Base-by-base conservation (phyloP, 2,329 filamentous ascomycete species). In the Xylariaceae sp. region DNA sequence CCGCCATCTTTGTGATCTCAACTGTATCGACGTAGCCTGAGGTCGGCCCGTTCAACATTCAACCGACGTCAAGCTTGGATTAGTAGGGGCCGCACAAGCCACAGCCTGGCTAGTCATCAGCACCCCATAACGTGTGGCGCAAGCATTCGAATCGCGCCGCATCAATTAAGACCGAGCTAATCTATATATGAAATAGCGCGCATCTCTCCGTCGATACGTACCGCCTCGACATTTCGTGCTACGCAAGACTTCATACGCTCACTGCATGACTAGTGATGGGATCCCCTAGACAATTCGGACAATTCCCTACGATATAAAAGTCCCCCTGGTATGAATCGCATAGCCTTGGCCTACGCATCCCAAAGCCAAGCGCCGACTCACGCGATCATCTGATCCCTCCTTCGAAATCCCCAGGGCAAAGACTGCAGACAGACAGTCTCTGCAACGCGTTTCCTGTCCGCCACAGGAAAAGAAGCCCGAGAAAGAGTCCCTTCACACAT, bases 1-100 rank as follows among this genome's bases (percentile, higher is more conserved):
- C 92, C 75, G 91, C 86, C 89, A 92, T 92, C 69, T 72, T 81
- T 77, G 73, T 74, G 73, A 69, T 72, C 69, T 75, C 72, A 74
- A 69, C 69, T 72, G 65, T 66, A 61, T 65, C 53, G 60, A 59
- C 57, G 61, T 64, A 61, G 55, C 68, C 66, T 71, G 72, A 68
- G 67, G 64, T 69, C 66, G 42, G 42, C 42, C 13, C 42, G 13
- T 42, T 42, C 37, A 42, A 13, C 61, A 60, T 67, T 64, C 52
- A 53, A 60, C 67, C 67, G 70, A 70, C 67, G 71, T 70, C 67
- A 69, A 73, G 68, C 66, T 66, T 15, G 42, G 45, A 51, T 51
- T 50, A 55, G 53, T 61, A 53, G 52, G 48, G 53, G 39, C 23
- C 23, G 55, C 55, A 61, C 57, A 15, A 65, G 67, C 66, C 69